Base-by-base conservation (phyloP, 2,329 filamentous ascomycete species). In the Leptographium flavum region DNA sequence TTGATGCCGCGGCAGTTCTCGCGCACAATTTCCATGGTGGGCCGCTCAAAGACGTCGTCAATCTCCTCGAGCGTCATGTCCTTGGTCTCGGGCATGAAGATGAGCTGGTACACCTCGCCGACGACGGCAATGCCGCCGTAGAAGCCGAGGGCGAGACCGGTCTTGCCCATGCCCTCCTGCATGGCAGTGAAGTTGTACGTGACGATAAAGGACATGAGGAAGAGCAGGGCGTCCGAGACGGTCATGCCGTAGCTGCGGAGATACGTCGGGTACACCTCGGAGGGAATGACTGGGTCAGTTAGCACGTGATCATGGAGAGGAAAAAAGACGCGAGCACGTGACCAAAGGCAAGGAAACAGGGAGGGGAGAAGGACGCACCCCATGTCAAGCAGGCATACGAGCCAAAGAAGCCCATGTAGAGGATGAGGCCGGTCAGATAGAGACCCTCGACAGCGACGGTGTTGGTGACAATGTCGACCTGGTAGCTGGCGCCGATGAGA, bases 111-210 rank as follows among this genome's bases (percentile, higher is more conserved):
- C 53, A 83, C 64, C 72, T 79, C 82, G 13, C 79, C 81, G 0
- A 85, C 10, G 1, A 81, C 69, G 0, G 81, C 81, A 45, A 85
- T 84, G 15, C 81, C 81, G 5, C 81, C 81, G 58, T 83, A 86
- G 61, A 86, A 85, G 3, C 81, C 81, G 0, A 85, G 68, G 0
- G 74, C 68, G 1, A 85, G 65, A 10, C 81, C 81, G 1, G 78
- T 83, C 30, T 63, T 67, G 8, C 69, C 73, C 71, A 86, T 81
- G n/a, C 74, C 72, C 0, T 71, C 58, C 58, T 81, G 74, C 81
- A 85, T 86, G 10, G 68, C 67, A 0, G 71, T 70, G 62, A 85
- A 86, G 68, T 84, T 84, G 68, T 84, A 85, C 10, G 81, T 85
- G 43, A 85, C 79, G 53, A 83, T 69, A 63, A 84, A 85, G 2